A percentile compares a stretch with the other conserved stretches of the same genome.
These are phyloP conservation scores for Ilyonectria sp. DNA, from an alignment of 2,329 filamentous ascomycete species.

Conservation along the genomic window DNA sequence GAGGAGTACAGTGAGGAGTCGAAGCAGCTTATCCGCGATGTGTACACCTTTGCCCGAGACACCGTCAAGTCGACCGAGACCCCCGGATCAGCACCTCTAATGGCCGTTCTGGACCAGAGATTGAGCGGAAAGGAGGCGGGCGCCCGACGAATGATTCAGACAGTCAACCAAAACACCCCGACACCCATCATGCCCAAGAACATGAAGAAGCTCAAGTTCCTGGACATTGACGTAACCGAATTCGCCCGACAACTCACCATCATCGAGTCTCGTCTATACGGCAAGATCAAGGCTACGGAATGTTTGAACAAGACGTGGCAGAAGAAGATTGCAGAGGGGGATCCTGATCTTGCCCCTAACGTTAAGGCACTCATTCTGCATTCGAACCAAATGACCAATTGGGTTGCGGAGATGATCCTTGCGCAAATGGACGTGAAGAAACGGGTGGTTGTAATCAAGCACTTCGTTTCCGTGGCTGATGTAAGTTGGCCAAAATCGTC, in stretches of 20 bases:
- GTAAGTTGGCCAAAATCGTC: conserved; percentile 68
- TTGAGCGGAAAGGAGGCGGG: conserved; percentile 90
- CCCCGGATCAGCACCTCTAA: conserved; percentile 86
- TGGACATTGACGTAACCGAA: conserved; percentile 95
- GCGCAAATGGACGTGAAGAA: conserved; percentile 96
- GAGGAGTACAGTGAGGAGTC: conserved; percentile 89
- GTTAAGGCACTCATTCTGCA: conserved; percentile 97
- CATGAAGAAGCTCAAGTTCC: conserved; percentile 99
- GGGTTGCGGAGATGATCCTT: conserved; percentile 99
- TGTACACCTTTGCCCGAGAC: conserved; percentile 92
- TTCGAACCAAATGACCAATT: conserved; percentile 98
- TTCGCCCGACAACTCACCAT: conserved; percentile 98
- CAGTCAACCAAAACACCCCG: conserved; percentile 85
- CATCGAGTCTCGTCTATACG: conserved; percentile 94
- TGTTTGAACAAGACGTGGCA: conserved; percentile 99
- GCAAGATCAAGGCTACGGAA: conserved; percentile 95
- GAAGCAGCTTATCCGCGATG: conserved; percentile 86
- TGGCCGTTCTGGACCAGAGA: conserved; percentile 90
- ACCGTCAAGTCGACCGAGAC: conserved; percentile 95
- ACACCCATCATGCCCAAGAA: conserved; percentile 96
- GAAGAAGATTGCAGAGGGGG: conserved; percentile 88
- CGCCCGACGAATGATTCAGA: conserved; percentile 88
- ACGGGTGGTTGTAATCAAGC: conserved; percentile 96
- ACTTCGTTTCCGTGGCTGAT: conserved; percentile 96
- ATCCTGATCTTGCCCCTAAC: conserved; percentile 90